Percentiles rank a stretch among this genome's conserved stretches.
Conservation (phyloP, 2,329 filamentous ascomycete genomes). For the Sporothrix schenckii region DNA sequence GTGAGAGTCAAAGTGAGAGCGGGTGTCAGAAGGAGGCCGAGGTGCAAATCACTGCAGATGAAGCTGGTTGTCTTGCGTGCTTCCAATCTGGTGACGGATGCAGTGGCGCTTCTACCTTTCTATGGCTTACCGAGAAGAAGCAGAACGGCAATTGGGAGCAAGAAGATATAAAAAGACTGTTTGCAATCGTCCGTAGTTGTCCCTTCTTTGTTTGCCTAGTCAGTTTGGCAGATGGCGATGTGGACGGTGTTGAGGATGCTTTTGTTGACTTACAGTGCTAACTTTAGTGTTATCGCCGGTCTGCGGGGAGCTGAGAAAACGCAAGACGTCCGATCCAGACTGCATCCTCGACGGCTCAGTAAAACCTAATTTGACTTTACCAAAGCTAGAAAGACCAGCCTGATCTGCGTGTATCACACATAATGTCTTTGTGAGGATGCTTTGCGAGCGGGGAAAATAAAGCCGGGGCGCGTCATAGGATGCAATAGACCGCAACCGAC, state of each 20-base stretch:
- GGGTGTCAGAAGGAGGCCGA: neutral
- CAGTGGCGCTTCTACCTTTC: slow-evolving; percentile 12
- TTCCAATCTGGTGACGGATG: neutral
- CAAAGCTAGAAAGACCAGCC: neutral
- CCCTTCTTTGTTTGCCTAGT: neutral
- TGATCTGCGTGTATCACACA: neutral
- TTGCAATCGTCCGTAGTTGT: too few species aligned
- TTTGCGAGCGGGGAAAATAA: slow-evolving; percentile 5
- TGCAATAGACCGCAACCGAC: neutral
- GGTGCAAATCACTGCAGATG: neutral
- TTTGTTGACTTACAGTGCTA: neutral
- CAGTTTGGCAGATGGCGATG: neutral
- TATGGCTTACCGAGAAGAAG: neutral
- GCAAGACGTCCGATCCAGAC: neutral
- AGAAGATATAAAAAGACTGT: too few species aligned
- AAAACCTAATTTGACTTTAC: neutral
- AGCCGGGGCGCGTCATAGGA: neutral
- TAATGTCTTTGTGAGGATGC: neutral
- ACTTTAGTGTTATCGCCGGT: neutral
- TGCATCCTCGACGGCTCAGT: neutral
- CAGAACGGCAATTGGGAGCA: too few species aligned
- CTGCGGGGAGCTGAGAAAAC: neutral
- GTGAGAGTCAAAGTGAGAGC: neutral
- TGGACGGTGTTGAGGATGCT: neutral
- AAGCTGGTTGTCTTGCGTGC: too few species aligned